Evolutionary conservation across 2,329 filamentous ascomycete species (phyloP).

Genomic region (Sordariomycetes sp.): DNA sequence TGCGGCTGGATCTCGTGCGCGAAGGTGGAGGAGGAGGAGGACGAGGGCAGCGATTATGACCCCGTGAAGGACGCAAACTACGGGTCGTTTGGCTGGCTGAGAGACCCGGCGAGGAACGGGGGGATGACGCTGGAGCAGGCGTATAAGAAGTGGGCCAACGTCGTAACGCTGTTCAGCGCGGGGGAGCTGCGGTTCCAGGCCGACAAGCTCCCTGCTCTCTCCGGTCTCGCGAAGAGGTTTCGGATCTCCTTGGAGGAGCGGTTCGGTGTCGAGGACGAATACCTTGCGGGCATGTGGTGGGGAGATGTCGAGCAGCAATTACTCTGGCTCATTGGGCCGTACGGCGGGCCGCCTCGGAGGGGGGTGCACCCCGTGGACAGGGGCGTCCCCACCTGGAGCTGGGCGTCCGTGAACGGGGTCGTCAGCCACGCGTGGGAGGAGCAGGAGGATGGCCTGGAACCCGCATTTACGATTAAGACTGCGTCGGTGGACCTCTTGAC

Average conservation of each 20-base stretch:
- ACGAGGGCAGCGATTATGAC: neutral
- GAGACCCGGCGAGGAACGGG: neutral
- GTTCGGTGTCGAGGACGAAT: constrained; percentile 10
- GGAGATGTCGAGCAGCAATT: neutral
- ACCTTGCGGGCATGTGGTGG: constrained; percentile 18
- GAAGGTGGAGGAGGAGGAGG: neutral
- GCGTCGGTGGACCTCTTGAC: neutral
- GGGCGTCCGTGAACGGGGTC: neutral
- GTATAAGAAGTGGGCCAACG: constrained; percentile 13
- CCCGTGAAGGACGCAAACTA: constrained; percentile 5
- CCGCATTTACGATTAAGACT: neutral
- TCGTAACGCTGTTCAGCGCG: constrained; percentile 16
- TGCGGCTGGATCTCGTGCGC: neutral
- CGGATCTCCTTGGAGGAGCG: constrained; percentile 3
- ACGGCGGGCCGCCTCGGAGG: neutral
- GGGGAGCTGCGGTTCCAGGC: constrained; percentile 10
- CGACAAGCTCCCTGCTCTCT: constrained; percentile 18
- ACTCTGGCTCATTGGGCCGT: neutral
- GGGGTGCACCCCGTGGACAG: neutral
- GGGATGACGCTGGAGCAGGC: neutral
- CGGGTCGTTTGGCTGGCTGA: neutral
- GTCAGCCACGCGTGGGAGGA: neutral
- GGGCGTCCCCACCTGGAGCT: neutral
- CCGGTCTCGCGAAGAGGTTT: constrained; percentile 15
- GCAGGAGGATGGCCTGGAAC: neutral